Evolutionary conservation across 129 eudicot species (phyloP).

Genomic region (Artemisia annua): DNA sequence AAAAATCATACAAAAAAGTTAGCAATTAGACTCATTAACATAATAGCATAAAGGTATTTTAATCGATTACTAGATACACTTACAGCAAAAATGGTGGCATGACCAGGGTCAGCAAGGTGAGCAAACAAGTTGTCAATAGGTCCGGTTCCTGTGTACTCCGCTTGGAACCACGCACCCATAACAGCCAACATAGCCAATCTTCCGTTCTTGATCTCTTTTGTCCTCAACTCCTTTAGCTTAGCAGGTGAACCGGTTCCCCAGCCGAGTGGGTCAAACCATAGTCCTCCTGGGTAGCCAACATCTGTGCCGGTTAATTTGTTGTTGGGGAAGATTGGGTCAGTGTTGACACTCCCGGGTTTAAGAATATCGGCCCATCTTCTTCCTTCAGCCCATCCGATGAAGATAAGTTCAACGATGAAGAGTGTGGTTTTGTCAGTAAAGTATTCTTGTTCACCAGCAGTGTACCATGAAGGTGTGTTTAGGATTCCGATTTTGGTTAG

Average conservation of each 20-base stretch:
- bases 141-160: slow-evolving; percentile 89
- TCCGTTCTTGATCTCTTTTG: slow-evolving; percentile 98
- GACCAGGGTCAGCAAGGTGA: slow-evolving; percentile 99
- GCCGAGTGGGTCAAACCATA: slow-evolving; percentile 97
- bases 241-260: slow-evolving; percentile 85
- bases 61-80: slow-evolving; percentile 23
- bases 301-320: slow-evolving; percentile 98
- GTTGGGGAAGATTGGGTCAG: slow-evolving; percentile 98
- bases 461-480: slow-evolving; percentile 99
- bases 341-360: slow-evolving; percentile 91
- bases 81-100: slow-evolving; percentile 95
- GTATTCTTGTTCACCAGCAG: slow-evolving; percentile 94
- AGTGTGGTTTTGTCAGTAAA: slow-evolving; percentile 96
- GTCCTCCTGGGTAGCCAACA: slow-evolving; percentile 98
- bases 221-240: slow-evolving; percentile 87
- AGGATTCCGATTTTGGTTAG: slow-evolving; percentile 91
- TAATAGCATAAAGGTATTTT: not conserved
- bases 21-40: not conserved
- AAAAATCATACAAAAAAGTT: slow-evolving; percentile 2
- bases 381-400: too few species aligned
- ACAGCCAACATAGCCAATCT: slow-evolving; percentile 98
- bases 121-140: slow-evolving; percentile 97
- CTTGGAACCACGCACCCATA: slow-evolving; percentile 99
- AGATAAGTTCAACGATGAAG: slow-evolving; percentile 25
- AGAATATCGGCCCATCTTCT: too few species aligned